phyloP scores from a whole-genome alignment of 2,329 filamentous ascomycete genomes.

The Cercospora zeina region DNA sequence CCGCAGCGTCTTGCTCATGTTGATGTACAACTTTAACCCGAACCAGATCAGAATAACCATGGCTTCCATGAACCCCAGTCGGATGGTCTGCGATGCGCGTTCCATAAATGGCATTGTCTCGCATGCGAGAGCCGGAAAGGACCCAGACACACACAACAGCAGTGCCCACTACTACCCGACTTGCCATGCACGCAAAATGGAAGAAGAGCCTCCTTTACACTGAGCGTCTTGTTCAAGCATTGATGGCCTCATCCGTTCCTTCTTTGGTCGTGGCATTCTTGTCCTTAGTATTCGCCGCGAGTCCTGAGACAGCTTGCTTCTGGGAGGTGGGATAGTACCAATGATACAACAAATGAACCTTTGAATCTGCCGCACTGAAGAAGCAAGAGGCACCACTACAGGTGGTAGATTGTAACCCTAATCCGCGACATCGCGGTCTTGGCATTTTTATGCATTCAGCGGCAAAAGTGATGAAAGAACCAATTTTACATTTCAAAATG shows the following conservation, averaged over 20 bases:
- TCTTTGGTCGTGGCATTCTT: background rate
- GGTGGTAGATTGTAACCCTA: too few species aligned
- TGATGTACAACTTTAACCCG: conserved; percentile 1
- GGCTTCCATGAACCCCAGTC: background rate
- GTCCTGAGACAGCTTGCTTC: background rate
- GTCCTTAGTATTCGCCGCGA: background rate
- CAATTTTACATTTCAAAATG: background rate
- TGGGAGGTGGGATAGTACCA: too few species aligned
- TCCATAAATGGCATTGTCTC: background rate
- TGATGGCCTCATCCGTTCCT: background rate
- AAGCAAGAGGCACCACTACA: background rate
- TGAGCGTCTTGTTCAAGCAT: background rate
- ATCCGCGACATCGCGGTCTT: background rate
- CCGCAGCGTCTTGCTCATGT: background rate
- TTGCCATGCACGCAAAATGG: conserved; percentile 3
- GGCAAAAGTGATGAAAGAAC: background rate
- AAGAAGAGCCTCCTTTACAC: background rate
- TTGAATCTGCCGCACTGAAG: background rate
- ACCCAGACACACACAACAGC: background rate
- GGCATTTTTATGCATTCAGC: background rate
- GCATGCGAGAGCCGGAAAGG: conserved; percentile 4
- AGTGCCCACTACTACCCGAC: conserved; percentile 1
- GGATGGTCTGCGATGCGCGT: conserved; percentile 2
- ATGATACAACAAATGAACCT: too few species aligned
- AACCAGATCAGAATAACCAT: conserved; percentile 3